phyloP scores from a whole-genome alignment of 768 basidiomycete genomes.

The Mycena kentingensis region DNA sequence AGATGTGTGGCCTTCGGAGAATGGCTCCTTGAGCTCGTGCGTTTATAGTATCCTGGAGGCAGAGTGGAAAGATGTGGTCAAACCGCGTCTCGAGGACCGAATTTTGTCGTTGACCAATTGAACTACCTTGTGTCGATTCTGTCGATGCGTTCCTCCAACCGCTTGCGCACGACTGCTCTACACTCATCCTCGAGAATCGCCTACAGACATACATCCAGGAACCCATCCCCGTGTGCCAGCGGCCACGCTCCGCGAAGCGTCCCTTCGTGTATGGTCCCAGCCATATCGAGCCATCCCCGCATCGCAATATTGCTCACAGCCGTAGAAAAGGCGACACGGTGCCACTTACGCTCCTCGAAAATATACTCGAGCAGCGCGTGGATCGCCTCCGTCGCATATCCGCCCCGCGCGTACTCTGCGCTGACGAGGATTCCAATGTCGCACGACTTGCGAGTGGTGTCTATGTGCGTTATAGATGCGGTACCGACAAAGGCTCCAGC shows the following conservation, averaged over 20 bases:
- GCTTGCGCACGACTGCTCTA: slow-evolving; percentile 32
- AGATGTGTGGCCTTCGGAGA: not conserved
- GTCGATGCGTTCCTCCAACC: slow-evolving; percentile 10
- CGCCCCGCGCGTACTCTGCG: slow-evolving; percentile 40
- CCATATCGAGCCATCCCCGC: slow-evolving; percentile 48
- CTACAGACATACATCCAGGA: slow-evolving; percentile 41
- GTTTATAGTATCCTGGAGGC: not conserved
- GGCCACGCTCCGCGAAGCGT: slow-evolving; percentile 42
- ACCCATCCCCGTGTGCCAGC: slow-evolving; percentile 36
- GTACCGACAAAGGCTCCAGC: slow-evolving; percentile 35
- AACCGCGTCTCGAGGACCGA: not conserved
- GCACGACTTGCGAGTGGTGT: slow-evolving; percentile 36
- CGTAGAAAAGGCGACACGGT: slow-evolving; percentile 45
- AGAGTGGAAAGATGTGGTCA: not conserved
- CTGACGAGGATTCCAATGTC: slow-evolving; percentile 45
- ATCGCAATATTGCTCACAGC: slow-evolving; percentile 45
- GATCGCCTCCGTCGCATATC: slow-evolving; percentile 47
- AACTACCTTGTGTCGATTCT: not conserved
- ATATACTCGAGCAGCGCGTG: slow-evolving; percentile 42
- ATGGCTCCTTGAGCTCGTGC: not conserved
- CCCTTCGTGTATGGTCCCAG: slow-evolving; percentile 41
- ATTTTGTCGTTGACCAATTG: not conserved
- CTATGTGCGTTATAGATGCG: slow-evolving; percentile 42
- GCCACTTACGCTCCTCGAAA: slow-evolving; percentile 44
- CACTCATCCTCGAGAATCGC: slow-evolving; percentile 48